phyloP scores from a whole-genome alignment of 208 protist species.

The Balamuthia mandrillaris region DNA sequence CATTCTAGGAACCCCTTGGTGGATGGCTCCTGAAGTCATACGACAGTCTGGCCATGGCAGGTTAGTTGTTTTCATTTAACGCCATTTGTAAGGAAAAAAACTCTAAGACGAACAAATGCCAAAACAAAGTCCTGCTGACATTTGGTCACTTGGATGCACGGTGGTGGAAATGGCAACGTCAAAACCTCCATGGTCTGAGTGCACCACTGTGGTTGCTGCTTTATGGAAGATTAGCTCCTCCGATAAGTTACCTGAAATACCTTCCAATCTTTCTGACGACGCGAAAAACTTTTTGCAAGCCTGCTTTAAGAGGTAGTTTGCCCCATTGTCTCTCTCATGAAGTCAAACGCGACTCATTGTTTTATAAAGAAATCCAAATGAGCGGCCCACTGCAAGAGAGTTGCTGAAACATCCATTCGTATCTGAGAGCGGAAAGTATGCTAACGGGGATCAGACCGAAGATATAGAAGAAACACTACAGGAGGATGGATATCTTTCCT shows the following conservation, averaged over 20 bases:
- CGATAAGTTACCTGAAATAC: conserved; percentile 28
- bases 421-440: not conserved
- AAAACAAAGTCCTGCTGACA: conserved; percentile 44
- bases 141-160: conserved; percentile 66
- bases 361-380: conserved; percentile 44
- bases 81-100: not conserved
- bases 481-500: not conserved
- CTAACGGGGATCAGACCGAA: not conserved
- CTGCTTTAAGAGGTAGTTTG: conserved; percentile 48
- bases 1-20: conserved; percentile 75
- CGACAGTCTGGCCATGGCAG: not conserved
- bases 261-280: not conserved
- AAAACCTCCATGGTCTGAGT: conserved; percentile 59
- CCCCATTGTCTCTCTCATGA: not conserved
- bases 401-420: conserved; percentile 48
- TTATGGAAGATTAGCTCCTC: not conserved
- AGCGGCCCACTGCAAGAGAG: conserved; percentile 51
- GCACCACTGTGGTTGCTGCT: conserved; percentile 14
- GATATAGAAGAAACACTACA: not conserved
- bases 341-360: not conserved
- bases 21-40: conserved; percentile 73
- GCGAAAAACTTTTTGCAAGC: conserved; percentile 48
- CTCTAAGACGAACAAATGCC: not conserved
- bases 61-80: not conserved
- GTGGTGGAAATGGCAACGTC: conserved; percentile 65